Conservation (phyloP, 75 land plant species). For the Pinus tabuliformis region DNA sequence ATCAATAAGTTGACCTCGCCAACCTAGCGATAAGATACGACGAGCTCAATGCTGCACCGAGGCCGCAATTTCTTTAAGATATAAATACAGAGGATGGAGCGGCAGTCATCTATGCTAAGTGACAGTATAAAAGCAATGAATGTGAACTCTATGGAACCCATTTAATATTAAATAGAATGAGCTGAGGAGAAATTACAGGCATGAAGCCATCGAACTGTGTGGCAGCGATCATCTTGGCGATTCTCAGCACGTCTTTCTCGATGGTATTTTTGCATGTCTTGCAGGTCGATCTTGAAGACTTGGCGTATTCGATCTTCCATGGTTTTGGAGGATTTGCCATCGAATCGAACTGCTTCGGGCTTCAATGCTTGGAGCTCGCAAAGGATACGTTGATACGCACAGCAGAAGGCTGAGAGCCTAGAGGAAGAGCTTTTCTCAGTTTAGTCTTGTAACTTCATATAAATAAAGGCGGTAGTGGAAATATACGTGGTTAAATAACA, state of each 20-base stretch:
- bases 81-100: neutral
- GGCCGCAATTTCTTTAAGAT: neutral
- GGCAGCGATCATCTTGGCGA: constrained; percentile 78
- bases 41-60: neutral
- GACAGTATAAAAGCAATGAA: neutral
- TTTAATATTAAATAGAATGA: neutral
- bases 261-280: constrained; percentile 70
- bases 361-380: too few relatives aligned
- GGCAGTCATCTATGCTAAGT: neutral
- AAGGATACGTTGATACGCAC: too few relatives aligned
- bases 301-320: constrained; percentile 97
- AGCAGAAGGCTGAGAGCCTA: too few relatives aligned
- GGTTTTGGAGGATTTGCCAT: constrained; percentile 74
- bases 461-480: too few relatives aligned
- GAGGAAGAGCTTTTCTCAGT: too few relatives aligned
- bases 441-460: too few relatives aligned
- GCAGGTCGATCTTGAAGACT: constrained; percentile 82
- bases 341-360: neutral
- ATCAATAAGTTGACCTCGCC: neutral
- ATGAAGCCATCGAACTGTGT: constrained; percentile 87
- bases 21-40: neutral
- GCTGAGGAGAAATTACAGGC: constrained; percentile 49
- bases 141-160: too few relatives aligned
- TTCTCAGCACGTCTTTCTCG: constrained; percentile 62
- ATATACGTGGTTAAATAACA: too few relatives aligned